Base-by-base conservation (phyloP, 441 rosid species). In the Flueggea neowawraea region DNA sequence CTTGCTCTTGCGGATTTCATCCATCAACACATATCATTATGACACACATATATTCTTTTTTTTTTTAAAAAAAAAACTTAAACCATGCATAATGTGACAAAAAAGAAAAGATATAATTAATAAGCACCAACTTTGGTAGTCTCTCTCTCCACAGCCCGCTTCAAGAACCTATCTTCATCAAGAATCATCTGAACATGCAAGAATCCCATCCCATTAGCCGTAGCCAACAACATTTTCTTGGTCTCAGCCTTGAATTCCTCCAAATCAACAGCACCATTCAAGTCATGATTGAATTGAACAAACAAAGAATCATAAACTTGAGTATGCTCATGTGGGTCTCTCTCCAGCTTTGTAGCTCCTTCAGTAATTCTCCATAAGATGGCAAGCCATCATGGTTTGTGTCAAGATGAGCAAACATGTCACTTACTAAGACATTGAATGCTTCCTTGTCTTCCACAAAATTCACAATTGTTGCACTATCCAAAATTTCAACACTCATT, bases 161-260 rank as follows among this genome's bases (percentile, higher is more conserved):
- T 76, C 67, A 80, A 51, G 54, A 79, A 57, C 52, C 84, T 67
- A 16, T 77, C 84, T 60, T 84, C 71, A 63, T 81, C 83, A n/a
- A 77, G 66, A 44, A 68, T 72, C 81, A 77, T 75, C 36, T 78
- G 81, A 12, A 81, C 62, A 1, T 82, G 82, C 69, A 76, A 67
- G 71, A 77, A 75, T n/a, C 80, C 78, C 48, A 80, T 56, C 10
- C 78, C 83, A 22, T 22, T 22, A 22, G 28, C 28, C 81, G 78
- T 73, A 17, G 83, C 81, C 11, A 79, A 73, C 84, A 78, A 72
- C 75, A 79, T 79, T 22, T 22, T 1, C 28, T 22, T 22, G 28
- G 28, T 22, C 78, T 77, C 80, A n/a, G 66, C 64, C 78, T 62
- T 77, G 72, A 80, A 75, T 79, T 78, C 87, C 69, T 82, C 76